Conservation (phyloP, 2,329 filamentous ascomycete genomes). For the Chlorencoelia australis region DNA sequence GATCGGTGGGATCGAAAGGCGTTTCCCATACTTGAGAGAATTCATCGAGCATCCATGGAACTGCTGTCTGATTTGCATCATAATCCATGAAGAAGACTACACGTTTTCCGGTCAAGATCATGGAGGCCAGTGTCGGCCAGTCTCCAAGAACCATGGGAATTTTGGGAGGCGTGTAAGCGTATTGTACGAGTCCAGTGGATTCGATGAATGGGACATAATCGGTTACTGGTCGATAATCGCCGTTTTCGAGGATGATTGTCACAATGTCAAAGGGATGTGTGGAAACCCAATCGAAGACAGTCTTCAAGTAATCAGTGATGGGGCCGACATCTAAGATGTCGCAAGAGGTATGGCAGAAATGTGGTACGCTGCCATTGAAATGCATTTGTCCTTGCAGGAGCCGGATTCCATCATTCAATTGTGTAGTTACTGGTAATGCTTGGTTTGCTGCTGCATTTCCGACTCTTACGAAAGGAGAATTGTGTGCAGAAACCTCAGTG, state of each 20-base stretch:
- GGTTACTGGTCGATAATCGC: slow-evolving; percentile 55
- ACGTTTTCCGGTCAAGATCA: slow-evolving; percentile 62
- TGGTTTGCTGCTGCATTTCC: slow-evolving; percentile 74
- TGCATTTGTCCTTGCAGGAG: slow-evolving; percentile 56
- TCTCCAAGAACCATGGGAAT: slow-evolving; percentile 61
- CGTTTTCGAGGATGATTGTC: slow-evolving; percentile 77
- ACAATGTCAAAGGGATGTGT: slow-evolving; percentile 77
- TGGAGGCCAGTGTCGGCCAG: slow-evolving; percentile 74
- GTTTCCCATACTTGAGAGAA: slow-evolving; percentile 89
- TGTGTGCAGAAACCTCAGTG: slow-evolving; percentile 68
- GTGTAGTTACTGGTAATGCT: slow-evolving; percentile 51
- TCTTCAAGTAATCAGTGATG: slow-evolving; percentile 61
- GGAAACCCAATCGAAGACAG: slow-evolving; percentile 63
- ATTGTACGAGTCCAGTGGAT: slow-evolving; percentile 59
- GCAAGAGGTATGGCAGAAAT: slow-evolving; percentile 81
- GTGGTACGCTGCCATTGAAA: slow-evolving; percentile 49
- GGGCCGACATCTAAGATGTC: slow-evolving; percentile 72
- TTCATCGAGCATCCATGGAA: slow-evolving; percentile 79
- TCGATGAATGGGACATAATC: slow-evolving; percentile 61
- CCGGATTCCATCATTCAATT: slow-evolving; percentile 68
- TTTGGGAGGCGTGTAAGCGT: slow-evolving; percentile 62
- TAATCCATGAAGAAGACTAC: slow-evolving; percentile 81
- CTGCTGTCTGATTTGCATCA: slow-evolving; percentile 60
- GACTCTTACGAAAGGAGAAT: slow-evolving; percentile 63
- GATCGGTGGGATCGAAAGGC: slow-evolving; percentile 52